These are phyloP conservation scores for Abrus precatorius DNA, from an alignment of 306 rosid genomes.

Conservation along the genomic window DNA sequence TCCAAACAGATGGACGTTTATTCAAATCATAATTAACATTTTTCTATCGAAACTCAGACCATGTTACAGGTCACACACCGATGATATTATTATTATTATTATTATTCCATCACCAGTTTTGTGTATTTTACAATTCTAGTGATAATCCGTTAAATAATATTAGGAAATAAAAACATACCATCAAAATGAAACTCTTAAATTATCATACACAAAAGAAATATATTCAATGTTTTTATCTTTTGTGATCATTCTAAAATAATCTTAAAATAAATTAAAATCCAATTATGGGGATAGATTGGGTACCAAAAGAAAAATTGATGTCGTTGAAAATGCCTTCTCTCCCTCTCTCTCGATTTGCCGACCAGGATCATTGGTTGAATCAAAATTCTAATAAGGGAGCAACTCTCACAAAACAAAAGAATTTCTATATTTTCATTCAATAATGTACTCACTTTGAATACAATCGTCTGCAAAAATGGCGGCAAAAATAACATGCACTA, in stretches of 20 bases:
- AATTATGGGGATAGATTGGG: neutral
- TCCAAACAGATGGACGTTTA: too few species aligned
- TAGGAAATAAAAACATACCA: neutral
- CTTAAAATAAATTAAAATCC: neutral
- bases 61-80: too few species aligned
- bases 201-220: neutral
- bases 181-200: neutral
- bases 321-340: too few species aligned
- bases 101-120: too few species aligned
- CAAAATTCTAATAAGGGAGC: neutral
- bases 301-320: too few species aligned
- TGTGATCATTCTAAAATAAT: neutral
- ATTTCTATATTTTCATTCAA: constrained; percentile 51
- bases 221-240: neutral
- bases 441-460: constrained; percentile 48
- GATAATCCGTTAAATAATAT: neutral
- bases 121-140: too few species aligned
- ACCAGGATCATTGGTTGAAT: constrained; percentile 10
- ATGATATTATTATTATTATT: too few species aligned
- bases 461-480: constrained; percentile 59
- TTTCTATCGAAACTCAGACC: too few species aligned
- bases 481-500: constrained; percentile 52
- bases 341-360: neutral
- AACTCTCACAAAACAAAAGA: constrained; percentile 50
- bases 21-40: too few species aligned